Evolutionary conservation across 805 yeast genomes (phyloP).

Genomic region (Hanseniaspora singularis): DNA sequence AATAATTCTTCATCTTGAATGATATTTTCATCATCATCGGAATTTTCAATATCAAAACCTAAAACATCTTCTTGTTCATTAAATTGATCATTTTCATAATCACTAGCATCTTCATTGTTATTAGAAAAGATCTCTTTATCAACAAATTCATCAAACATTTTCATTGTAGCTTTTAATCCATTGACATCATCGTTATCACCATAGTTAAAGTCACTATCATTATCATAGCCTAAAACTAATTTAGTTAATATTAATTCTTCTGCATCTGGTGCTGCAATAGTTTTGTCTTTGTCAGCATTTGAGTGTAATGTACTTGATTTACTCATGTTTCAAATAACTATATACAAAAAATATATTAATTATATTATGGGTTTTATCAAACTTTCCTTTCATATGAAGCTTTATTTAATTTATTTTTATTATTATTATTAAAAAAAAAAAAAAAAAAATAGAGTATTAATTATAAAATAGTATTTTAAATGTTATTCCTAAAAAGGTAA

Average conservation of each 20-base stretch:
- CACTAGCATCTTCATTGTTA: slow-evolving; percentile 27
- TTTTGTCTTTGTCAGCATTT: background rate
- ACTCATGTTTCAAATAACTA: slow-evolving; percentile 2
- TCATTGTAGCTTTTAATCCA: slow-evolving; percentile 24
- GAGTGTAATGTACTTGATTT: background rate
- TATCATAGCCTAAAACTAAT: slow-evolving; percentile 63
- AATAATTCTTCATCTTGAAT: slow-evolving; percentile 38
- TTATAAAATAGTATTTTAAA: too few species aligned
- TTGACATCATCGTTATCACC: slow-evolving; percentile 29
- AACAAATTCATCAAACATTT: slow-evolving; percentile 22
- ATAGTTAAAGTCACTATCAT: slow-evolving; percentile 35
- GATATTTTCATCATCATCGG: slow-evolving; percentile 10
- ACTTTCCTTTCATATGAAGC: too few species aligned
- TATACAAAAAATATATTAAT: background rate
- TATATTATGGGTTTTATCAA: too few species aligned
- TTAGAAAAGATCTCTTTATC: slow-evolving; percentile 25
- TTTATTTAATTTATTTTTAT: too few species aligned
- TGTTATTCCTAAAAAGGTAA: too few species aligned
- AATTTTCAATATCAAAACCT: slow-evolving; percentile 23
- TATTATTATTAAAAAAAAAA: too few species aligned
- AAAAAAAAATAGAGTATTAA: too few species aligned
- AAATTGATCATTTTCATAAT: slow-evolving; percentile 19
- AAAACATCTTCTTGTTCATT: slow-evolving; percentile 23
- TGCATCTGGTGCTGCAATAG: slow-evolving; percentile 58
- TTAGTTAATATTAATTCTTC: slow-evolving; percentile 73